A percentile compares a stretch with the other conserved stretches of the same genome.
Conservation (phyloP, 2,329 filamentous ascomycete genomes). For the Aquanectria penicillioides region DNA sequence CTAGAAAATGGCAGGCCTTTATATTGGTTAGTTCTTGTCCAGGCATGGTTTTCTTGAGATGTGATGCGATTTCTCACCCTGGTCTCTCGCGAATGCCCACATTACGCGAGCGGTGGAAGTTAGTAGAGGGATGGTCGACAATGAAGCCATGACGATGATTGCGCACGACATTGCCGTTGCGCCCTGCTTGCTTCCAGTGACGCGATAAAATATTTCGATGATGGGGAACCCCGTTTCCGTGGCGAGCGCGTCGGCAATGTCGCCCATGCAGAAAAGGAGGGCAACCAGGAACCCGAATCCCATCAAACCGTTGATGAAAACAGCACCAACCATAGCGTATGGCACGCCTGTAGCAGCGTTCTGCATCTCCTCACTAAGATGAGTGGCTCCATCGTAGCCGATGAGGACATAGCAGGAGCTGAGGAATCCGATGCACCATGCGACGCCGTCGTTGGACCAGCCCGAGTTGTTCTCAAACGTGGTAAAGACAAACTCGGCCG, state of each 20-base stretch:
- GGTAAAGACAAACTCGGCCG: conserved; percentile 24
- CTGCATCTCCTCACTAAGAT: conserved; percentile 34
- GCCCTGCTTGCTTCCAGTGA: conserved; percentile 11
- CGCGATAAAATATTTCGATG: conserved; percentile 26
- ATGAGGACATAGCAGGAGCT: conserved; percentile 32
- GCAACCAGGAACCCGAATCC: conserved; percentile 26
- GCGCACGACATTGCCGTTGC: conserved; percentile 12
- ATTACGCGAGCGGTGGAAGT: conserved; percentile 28
- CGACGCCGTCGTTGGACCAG: conserved; percentile 24
- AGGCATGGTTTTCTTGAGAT: too few relatives aligned
- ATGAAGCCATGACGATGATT: conserved; percentile 20
- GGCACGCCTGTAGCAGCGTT: conserved; percentile 26
- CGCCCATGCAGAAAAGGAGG: conserved; percentile 29
- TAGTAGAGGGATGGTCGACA: conserved; percentile 27
- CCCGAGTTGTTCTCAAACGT: conserved; percentile 32
- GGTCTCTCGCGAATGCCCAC: conserved; percentile 35
- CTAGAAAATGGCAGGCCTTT: conserved; percentile 29
- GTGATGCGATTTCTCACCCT: too few relatives aligned
- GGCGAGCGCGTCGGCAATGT: conserved; percentile 11
- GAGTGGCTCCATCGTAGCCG: conserved; percentile 31
- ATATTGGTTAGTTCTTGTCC: too few relatives aligned
- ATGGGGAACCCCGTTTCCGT: conserved; percentile 29
- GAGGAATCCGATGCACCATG: conserved; percentile 32
- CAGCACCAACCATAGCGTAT: conserved; percentile 21
- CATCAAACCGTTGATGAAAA: conserved; percentile 24